Base-by-base conservation (phyloP, 768 basidiomycete species). In the Tylopilus plumbeoviolaceoides region DNA sequence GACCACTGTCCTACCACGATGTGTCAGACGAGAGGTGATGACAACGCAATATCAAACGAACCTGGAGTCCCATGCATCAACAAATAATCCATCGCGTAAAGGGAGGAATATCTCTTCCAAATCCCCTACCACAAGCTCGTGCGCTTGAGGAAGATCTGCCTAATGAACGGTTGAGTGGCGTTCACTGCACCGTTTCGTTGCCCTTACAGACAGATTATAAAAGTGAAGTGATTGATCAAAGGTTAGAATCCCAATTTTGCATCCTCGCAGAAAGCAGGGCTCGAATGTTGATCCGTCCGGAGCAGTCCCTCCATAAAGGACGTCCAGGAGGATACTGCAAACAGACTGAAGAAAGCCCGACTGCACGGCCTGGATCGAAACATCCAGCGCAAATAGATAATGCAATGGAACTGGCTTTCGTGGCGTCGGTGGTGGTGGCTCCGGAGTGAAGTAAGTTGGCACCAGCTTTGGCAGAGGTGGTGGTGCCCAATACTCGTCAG, bases 31-130 rank as follows among this genome's bases (percentile, higher is more conserved):
- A 20, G 27, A 49, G 30, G 17, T 5, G 25, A 31, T 14, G 7
- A n/a, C 27, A 43, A 38, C 9, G 38, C 30, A 48, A 43, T 39
- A 12, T 48, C 44, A 42, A 50, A 70, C 80, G 55, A 57, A 92
- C 90, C 85, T 78, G 43, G 84, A 85, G 54, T 85, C 81, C 47
- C 63, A 55, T 14, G 91, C 87, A 54, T 90, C 79, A 10, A 87
- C 92, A 54, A 98, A 89, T 38, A 95, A 73, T 3, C 85, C 87
- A 6, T 76, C 71, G 18, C 74, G 74, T 21, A 92, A 67, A 0
- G 97, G 97, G 2, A 89, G 69, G 69, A 95, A 98, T 18, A 93
- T 84, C 50, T 99, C 97, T n/a, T 92, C 87, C 35, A 98, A 71
- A 65, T 98, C 97, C 1, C 89, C 73, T 9, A 98, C 80, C 41